These are phyloP conservation scores for Pyrenula massariospora DNA, from an alignment of 495 filamentous ascomycete genomes.

Conservation along the genomic window DNA sequence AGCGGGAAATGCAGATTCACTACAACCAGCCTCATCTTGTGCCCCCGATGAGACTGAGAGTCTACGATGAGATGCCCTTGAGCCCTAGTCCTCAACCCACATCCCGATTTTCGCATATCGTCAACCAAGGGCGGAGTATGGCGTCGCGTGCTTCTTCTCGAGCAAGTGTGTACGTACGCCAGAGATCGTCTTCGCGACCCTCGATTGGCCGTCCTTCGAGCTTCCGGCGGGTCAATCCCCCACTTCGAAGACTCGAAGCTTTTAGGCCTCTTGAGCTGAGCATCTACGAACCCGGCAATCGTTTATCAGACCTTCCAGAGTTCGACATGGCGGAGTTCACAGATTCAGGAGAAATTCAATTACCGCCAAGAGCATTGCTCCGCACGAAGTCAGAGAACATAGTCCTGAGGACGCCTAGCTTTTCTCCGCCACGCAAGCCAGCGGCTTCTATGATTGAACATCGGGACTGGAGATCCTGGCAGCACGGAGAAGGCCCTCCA, in stretches of 20 bases:
- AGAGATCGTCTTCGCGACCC: constrained; percentile 27
- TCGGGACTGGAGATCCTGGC: not conserved
- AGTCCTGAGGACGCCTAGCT: not conserved
- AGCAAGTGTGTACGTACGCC: constrained; percentile 37
- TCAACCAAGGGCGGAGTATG: constrained; percentile 26
- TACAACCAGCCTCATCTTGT: constrained; percentile 38
- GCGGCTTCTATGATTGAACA: not conserved
- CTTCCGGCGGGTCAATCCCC: constrained; percentile 25
- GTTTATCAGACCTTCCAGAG: constrained; percentile 45
- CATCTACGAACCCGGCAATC: constrained; percentile 55
- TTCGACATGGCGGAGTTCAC: constrained; percentile 19
- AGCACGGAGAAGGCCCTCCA: not conserved
- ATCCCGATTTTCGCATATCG: constrained; percentile 25
- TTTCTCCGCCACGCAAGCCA: not conserved
- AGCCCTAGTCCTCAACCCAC: constrained; percentile 14
- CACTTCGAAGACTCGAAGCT: constrained; percentile 8
- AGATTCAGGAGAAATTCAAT: constrained; percentile 1
- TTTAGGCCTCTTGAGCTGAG: constrained; percentile 67
- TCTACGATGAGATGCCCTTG: constrained; percentile 25
- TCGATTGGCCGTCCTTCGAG: constrained; percentile 42
- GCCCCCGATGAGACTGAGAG: constrained; percentile 30
- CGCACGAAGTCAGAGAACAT: constrained; percentile 12
- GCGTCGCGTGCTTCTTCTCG: constrained; percentile 38
- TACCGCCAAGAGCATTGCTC: constrained; percentile 11
- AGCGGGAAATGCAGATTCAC: constrained; percentile 36